Conservation (phyloP, 257 asterid species). For the Fraxinus pennsylvanica region DNA sequence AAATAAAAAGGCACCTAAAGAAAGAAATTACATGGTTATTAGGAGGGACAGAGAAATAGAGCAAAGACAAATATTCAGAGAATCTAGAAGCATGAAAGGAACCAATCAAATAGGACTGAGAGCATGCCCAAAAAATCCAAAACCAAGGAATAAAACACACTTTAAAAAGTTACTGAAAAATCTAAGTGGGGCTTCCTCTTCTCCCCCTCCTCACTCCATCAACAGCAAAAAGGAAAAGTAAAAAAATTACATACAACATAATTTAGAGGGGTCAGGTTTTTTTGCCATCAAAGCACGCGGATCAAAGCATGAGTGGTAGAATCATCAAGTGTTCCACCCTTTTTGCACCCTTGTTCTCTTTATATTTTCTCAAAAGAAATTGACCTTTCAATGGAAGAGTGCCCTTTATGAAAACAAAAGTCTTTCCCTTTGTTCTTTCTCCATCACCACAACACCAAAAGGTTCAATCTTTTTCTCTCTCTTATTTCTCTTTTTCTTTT, state of each 20-base stretch:
- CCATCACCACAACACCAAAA: conserved; percentile 42
- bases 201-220: conserved; percentile 36
- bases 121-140: conserved; percentile 69
- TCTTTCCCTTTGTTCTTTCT: conserved; percentile 43
- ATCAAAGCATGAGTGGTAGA: conserved; percentile 74
- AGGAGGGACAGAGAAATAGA: conserved; percentile 37
- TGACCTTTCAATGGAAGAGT: conserved; percentile 75
- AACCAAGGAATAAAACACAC: conserved; percentile 61
- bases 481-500: conserved; percentile 6
- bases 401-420: conserved; percentile 38
- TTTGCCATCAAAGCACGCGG: conserved; percentile 84
- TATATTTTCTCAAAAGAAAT: conserved; percentile 52
- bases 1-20: conserved; percentile 12
- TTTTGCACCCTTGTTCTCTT: conserved; percentile 27
- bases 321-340: conserved; percentile 49
- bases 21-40: conserved; percentile 20
- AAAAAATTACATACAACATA: conserved; percentile 22
- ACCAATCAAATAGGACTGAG: conserved; percentile 51
- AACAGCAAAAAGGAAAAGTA: conserved; percentile 38
- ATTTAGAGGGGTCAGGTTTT: conserved; percentile 51
- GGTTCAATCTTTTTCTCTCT: conserved; percentile 33
- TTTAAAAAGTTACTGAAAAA: conserved; percentile 68
- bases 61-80: conserved; percentile 40
- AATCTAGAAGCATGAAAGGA: conserved; percentile 54
- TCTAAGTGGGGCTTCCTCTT: conserved; percentile 80